Evolutionary conservation across 305 asterid species (phyloP).

Genomic region (Fraxinus paxiana): DNA sequence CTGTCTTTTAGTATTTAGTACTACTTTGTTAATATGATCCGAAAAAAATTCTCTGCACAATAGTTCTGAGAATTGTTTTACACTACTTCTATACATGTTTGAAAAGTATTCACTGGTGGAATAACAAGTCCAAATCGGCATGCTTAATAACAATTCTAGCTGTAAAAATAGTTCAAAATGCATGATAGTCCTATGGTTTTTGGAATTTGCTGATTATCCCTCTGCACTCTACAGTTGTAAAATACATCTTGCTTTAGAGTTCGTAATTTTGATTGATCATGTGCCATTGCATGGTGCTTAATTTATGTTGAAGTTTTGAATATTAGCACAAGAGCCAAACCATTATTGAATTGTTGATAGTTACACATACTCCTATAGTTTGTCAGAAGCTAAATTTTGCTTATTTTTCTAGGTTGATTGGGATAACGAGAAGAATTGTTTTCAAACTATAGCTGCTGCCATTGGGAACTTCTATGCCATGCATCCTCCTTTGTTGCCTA

Average conservation of each 20-base stretch:
- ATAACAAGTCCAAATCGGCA: not conserved
- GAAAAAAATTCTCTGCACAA: not conserved
- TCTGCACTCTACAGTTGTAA: not conserved
- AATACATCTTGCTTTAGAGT: not conserved
- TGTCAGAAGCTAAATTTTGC: conserved; percentile 6
- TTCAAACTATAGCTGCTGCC: conserved; percentile 91
- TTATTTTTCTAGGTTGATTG: conserved; percentile 63
- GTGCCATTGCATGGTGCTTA: conserved; percentile 1
- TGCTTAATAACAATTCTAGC: not conserved
- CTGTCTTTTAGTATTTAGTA: not conserved
- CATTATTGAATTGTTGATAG: conserved; percentile 6
- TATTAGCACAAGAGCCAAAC: conserved; percentile 5
- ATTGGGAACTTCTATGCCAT: conserved; percentile 85
- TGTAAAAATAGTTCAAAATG: not conserved
- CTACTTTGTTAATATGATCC: not conserved
- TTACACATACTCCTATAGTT: conserved; percentile 5
- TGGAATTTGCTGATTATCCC: not conserved
- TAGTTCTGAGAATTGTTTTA: not conserved
- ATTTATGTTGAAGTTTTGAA: conserved; percentile 1
- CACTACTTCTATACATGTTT: not conserved
- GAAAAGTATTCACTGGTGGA: not conserved
- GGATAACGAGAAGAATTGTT: conserved; percentile 64
- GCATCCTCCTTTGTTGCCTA: conserved; percentile 92
- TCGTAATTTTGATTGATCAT: not conserved
- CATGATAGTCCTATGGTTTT: not conserved